Conservation (phyloP, 1,284 basidiomycete genomes). For the Ustilago nuda region DNA sequence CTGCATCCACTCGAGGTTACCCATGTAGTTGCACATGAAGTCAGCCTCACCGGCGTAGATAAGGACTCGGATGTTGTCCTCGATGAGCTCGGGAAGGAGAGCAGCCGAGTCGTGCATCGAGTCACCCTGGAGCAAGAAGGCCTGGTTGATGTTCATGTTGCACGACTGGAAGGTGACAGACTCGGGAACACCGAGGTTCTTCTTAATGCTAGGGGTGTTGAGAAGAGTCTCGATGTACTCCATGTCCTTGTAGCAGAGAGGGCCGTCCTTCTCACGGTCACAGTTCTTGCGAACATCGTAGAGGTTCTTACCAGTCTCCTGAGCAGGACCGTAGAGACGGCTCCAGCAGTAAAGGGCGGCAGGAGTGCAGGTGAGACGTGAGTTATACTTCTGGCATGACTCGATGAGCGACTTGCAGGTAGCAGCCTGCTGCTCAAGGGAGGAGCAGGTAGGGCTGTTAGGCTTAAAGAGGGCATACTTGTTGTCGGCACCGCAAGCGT, state of each 20-base stretch:
- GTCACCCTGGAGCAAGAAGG: slow-evolving; percentile 80
- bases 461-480: slow-evolving; percentile 78
- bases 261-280: slow-evolving; percentile 76
- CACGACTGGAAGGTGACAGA: slow-evolving; percentile 76
- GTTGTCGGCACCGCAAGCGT: slow-evolving; percentile 74
- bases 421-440: slow-evolving; percentile 77
- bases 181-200: slow-evolving; percentile 77
- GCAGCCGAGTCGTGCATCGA: slow-evolving; percentile 81
- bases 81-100: slow-evolving; percentile 80
- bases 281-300: slow-evolving; percentile 88
- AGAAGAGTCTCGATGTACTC: slow-evolving; percentile 70
- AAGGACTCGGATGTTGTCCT: slow-evolving; percentile 80
- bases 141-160: slow-evolving; percentile 74
- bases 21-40: slow-evolving; percentile 72
- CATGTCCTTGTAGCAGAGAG: slow-evolving; percentile 74
- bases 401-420: slow-evolving; percentile 77
- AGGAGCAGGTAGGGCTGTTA: slow-evolving; percentile 76
- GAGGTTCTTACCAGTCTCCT: slow-evolving; percentile 72
- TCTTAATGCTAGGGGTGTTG: slow-evolving; percentile 75
- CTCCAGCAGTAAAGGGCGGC: slow-evolving; percentile 71
- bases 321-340: slow-evolving; percentile 72
- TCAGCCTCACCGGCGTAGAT: slow-evolving; percentile 89
- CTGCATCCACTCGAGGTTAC: slow-evolving; percentile 65
- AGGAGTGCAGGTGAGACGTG: slow-evolving; percentile 73
- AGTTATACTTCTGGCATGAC: slow-evolving; percentile 66